Evolutionary conservation across 2,329 filamentous ascomycete species (phyloP).

Genomic region (Colletotrichum orbiculare): DNA sequence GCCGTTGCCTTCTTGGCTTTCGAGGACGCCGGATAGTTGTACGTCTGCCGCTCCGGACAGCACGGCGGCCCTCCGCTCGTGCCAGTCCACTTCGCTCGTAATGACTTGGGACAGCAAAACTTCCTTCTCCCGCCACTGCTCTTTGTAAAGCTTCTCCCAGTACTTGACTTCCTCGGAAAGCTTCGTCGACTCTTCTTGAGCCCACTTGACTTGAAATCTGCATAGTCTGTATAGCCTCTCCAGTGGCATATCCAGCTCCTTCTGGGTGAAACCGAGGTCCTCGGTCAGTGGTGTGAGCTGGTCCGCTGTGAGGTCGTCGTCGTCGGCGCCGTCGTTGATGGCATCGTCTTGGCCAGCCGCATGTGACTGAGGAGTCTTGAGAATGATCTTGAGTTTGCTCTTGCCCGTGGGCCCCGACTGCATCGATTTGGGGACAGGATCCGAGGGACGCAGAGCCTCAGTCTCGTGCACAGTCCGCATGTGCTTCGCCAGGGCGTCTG

Average conservation of each 20-base stretch:
- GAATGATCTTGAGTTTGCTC: constrained; percentile 70
- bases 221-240: constrained; percentile 75
- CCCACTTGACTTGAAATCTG: constrained; percentile 78
- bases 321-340: constrained; percentile 63
- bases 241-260: constrained; percentile 71
- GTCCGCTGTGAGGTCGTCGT: constrained; percentile 68
- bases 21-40: constrained; percentile 49
- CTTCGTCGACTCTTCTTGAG: constrained; percentile 72
- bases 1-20: constrained; percentile 38
- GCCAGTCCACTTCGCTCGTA: constrained; percentile 73
- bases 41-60: constrained; percentile 60
- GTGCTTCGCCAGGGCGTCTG: constrained; percentile 95
- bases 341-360: constrained; percentile 66
- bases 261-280: constrained; percentile 72
- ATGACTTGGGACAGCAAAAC: constrained; percentile 80
- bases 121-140: constrained; percentile 85
- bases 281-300: constrained; percentile 65
- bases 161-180: constrained; percentile 73
- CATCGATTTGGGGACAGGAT: constrained; percentile 78
- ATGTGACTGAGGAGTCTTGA: constrained; percentile 70
- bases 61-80: constrained; percentile 66
- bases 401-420: constrained; percentile 59
- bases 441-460: constrained; percentile 85
- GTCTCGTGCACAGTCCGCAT: constrained; percentile 99
- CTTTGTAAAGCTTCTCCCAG: constrained; percentile 74